Base-by-base conservation (phyloP, 75 land plant species). In the Isoetes taiwanensis region DNA sequence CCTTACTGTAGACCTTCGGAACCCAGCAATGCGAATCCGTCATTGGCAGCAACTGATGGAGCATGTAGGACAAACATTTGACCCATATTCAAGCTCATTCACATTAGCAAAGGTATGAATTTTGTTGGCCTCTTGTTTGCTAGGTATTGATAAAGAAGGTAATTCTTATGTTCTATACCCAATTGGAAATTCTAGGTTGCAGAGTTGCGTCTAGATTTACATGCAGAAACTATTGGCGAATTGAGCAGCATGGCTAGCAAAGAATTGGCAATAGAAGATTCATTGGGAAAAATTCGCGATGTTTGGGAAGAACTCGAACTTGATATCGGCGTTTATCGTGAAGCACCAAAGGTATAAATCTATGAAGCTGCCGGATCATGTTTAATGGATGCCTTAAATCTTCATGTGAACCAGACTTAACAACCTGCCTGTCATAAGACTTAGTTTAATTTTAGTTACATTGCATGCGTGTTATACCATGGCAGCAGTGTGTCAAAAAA, bases 1-100 rank as follows among this genome's bases (percentile, higher is more conserved):
- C 24, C 42, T 67, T 2, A 67, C 70, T n/a, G 64, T 67, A 9
- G 70, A 67, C 34, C 42, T 67, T 17, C 54, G 70, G 17, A 67
- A 67, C 43, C 70, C 64, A 26, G 63, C 70, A 30, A 59, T 67
- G 70, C 31, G 70, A 24, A 11, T 26, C 23, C 70, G 70, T 12
- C 70, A 67, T 52, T 67, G 70, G 70, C 48, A 60, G 27, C 65
- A 59, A 38, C 41, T 67, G 23, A 53, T 67, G 65, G 70, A 67
- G 28, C 52, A 58, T 33, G 70, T 67, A 21, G 70, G 70, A 8
- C 64, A 59, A 42, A 29, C 14, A 2, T 67, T 67, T 60, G 70
- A 67, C 41, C 70, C 70, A 21, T 27, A 26, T 52, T 67, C 70
- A 1, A 60, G 34, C 24, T 39, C 40, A 6, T 67, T 67, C 41